Evolutionary conservation across 164 flowering plant genomes (phyloP).

Genomic region (Santalum album): DNA sequence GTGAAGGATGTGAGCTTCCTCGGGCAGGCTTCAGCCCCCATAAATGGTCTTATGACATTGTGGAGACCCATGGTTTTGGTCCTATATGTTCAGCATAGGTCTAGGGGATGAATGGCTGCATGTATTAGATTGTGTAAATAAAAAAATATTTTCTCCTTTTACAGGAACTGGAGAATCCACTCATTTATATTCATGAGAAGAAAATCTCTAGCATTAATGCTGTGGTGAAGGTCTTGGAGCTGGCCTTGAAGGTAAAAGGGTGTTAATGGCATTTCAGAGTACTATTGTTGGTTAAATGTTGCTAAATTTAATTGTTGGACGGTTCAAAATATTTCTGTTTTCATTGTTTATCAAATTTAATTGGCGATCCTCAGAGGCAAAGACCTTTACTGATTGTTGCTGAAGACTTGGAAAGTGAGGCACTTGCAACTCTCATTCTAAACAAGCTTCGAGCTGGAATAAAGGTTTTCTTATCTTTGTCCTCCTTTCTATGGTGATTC

Average conservation of each 20-base stretch:
- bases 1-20: too few species aligned
- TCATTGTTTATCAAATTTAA: too few species aligned
- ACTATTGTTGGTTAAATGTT: too few species aligned
- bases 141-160: not conserved
- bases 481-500: not conserved
- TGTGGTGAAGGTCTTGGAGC: constrained; percentile 72
- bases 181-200: constrained; percentile 83
- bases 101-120: not conserved
- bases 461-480: constrained; percentile 38
- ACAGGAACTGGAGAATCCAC: constrained; percentile 87
- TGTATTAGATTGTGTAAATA: too few species aligned
- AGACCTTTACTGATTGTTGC: constrained; percentile 82
- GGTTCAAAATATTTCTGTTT: not conserved
- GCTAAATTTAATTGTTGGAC: too few species aligned
- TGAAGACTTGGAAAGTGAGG: constrained; percentile 94
- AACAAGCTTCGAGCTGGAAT: constrained; percentile 95
- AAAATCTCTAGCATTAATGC: constrained; percentile 73
- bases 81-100: not conserved
- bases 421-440: constrained; percentile 77
- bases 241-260: constrained; percentile 70
- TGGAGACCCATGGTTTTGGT: too few species aligned
- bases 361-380: constrained; percentile 47
- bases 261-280: too few species aligned
- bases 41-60: too few species aligned
- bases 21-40: too few species aligned